Base-by-base conservation (phyloP, 2,329 filamentous ascomycete species). In the Didymella sp. region DNA sequence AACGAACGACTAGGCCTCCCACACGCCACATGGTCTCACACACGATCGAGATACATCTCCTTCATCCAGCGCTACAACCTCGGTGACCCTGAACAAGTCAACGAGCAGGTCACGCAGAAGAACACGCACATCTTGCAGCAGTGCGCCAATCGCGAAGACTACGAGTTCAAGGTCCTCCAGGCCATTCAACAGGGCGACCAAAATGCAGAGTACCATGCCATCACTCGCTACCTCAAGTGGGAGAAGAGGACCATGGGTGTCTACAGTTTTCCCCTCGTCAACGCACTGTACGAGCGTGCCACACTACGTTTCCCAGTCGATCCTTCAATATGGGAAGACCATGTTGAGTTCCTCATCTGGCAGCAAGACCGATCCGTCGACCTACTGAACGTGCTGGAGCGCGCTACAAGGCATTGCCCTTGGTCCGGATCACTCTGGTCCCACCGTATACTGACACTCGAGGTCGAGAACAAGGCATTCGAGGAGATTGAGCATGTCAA, bases 391-490 rank as follows among this genome's bases (percentile, higher is more conserved):
- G 84, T 94, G 6, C 81, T 96, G 2, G 88, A 92, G 67, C 86
- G 92, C 62, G 92, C 92, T 12, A 95, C 93, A 9, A 85, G 88
- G 40, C 95, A 98, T 76, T 96, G 94, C 67, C 93, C 95, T 2
- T 96, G 92, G 89, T 96, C 92, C 6, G 95, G 95, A 15, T 84
- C 86, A 25, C 82, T 99, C 6, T 99, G 95, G 95, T 91, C 91
- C 6, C 88, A 94, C 63, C 93, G 93, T 63, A 89, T 99, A 24
- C 78, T 97, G 49, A 89, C 88, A 19, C 90, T 92, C 3, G 95
- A 98, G 76, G 86, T 91, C 42, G 89, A 91, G 58, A 85, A 85
- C 30, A 84, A 88, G 61, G 82, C 89, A 0, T 96, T 96, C 68
- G 82, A 88, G 22, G 89, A 91, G 46, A 91, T 98, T 49, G 91